A percentile compares a stretch with the other conserved stretches of the same genome.
Evolutionary conservation across 2,329 filamentous ascomycete species (phyloP).

Genomic region (Leptographium galeiforme): DNA sequence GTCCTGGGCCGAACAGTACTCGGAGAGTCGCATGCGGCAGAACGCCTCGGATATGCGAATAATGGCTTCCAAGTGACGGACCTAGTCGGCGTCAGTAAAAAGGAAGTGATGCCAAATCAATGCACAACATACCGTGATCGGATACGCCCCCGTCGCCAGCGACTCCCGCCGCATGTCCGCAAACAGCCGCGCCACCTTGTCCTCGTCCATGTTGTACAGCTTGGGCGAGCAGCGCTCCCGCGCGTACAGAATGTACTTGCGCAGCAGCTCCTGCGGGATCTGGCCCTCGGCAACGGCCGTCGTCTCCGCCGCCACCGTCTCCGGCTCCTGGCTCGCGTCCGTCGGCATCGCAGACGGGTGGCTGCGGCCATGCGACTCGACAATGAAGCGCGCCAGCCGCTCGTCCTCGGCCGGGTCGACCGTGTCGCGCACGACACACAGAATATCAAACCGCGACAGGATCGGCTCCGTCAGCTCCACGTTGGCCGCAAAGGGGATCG

Average conservation of each 20-base stretch:
- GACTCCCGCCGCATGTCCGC: conserved; percentile 92
- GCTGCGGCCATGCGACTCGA: conserved; percentile 83
- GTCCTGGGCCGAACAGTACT: conserved; percentile 80
- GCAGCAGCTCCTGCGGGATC: conserved; percentile 77
- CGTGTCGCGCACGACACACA: conserved; percentile 90
- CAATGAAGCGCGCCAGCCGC: conserved; percentile 84
- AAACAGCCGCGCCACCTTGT: conserved; percentile 88
- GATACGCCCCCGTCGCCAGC: conserved; percentile 87
- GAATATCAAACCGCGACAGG: conserved; percentile 91
- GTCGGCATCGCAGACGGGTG: conserved; percentile 42
- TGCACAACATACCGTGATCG: conserved; percentile 86
- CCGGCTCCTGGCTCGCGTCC: not conserved
- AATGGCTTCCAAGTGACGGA: conserved; percentile 94
- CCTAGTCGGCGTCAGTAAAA: conserved; percentile 36
- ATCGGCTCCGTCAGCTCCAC: conserved; percentile 96
- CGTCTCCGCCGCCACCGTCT: conserved; percentile 12
- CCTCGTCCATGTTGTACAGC: conserved; percentile 93
- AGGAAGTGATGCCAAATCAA: too few species aligned
- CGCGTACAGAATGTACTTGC: conserved; percentile 95
- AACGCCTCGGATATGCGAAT: conserved; percentile 92
- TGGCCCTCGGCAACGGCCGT: conserved; percentile 41
- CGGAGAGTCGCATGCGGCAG: conserved; percentile 94
- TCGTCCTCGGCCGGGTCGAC: conserved; percentile 90
- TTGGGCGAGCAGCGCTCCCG: conserved; percentile 81
- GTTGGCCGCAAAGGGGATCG: conserved; percentile 89